A percentile compares a stretch with the other conserved stretches of the same genome.
phyloP scores from a whole-genome alignment of 116 monocot genomes.

The Zostera marina region DNA sequence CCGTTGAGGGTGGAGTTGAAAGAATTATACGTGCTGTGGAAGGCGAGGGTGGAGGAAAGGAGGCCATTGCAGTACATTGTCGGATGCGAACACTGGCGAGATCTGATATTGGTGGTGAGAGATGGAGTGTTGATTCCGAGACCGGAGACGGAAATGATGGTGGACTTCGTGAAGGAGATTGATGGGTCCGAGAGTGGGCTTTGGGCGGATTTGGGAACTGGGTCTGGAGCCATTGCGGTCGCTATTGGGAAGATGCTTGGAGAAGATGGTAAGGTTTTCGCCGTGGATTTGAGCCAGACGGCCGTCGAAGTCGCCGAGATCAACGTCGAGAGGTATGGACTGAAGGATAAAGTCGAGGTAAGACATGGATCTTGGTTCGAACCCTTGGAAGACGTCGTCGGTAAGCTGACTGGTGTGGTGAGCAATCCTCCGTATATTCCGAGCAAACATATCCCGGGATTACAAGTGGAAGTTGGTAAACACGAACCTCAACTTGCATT shows the following conservation, averaged over 20 bases:
- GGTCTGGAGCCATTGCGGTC: slow-evolving; percentile 68
- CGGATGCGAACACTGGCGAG: slow-evolving; percentile 93
- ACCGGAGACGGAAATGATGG: slow-evolving; percentile 91
- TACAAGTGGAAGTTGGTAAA: slow-evolving; percentile 73
- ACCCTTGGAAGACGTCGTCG: slow-evolving; percentile 60
- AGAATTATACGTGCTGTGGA: slow-evolving; percentile 60
- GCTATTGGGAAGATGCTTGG: slow-evolving; percentile 55
- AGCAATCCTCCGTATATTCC: slow-evolving; percentile 98
- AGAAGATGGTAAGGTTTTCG: slow-evolving; percentile 51
- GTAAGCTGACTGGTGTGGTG: slow-evolving; percentile 55
- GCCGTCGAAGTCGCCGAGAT: slow-evolving; percentile 56
- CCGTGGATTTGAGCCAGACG: slow-evolving; percentile 52
- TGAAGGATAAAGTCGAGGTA: slow-evolving; percentile 75
- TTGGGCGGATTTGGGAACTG: slow-evolving; percentile 94
- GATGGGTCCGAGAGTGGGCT: slow-evolving; percentile 32
- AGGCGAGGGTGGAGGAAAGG: slow-evolving; percentile 42
- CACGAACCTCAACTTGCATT: slow-evolving; percentile 83
- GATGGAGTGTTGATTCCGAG: slow-evolving; percentile 88
- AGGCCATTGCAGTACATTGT: slow-evolving; percentile 87
- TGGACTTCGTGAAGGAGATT: slow-evolving; percentile 54
- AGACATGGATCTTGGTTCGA: slow-evolving; percentile 94
- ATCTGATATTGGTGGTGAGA: slow-evolving; percentile 60
- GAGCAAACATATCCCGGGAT: slow-evolving; percentile 41
- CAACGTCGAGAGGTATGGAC: slow-evolving; percentile 69
- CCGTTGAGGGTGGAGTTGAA: slow-evolving; percentile 28